Percentiles rank a stretch among this genome's conserved stretches.
Conservation (phyloP, 1,284 basidiomycete species). For the Fomes fomentarius region DNA sequence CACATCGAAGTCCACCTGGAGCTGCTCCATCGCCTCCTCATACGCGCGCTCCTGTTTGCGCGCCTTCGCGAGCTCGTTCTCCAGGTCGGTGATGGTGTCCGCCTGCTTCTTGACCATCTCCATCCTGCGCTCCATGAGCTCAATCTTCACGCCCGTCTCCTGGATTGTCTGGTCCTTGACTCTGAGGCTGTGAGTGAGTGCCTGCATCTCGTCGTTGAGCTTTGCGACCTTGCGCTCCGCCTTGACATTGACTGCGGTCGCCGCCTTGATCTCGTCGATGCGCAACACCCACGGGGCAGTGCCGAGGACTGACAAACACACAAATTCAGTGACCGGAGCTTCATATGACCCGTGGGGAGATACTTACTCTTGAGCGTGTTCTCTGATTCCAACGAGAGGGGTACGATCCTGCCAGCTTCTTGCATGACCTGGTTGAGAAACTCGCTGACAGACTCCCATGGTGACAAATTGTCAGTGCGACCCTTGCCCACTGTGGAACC, state of each 20-base stretch:
- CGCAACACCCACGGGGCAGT: constrained; percentile 88
- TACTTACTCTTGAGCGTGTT: constrained; percentile 77
- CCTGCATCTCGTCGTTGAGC: constrained; percentile 88
- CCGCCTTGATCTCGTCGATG: constrained; percentile 86
- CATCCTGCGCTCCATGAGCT: constrained; percentile 91
- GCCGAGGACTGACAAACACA: constrained; percentile 59
- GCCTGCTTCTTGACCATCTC: constrained; percentile 89
- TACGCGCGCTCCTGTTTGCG: constrained; percentile 88
- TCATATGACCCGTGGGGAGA: neutral
- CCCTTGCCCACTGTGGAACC: constrained; percentile 72
- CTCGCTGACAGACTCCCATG: constrained; percentile 79
- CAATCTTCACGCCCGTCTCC: constrained; percentile 90
- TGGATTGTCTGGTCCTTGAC: constrained; percentile 89
- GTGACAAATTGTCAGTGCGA: constrained; percentile 61
- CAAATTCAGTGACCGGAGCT: constrained; percentile 9
- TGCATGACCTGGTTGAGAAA: constrained; percentile 71
- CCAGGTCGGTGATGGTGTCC: constrained; percentile 82
- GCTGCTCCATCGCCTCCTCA: constrained; percentile 90
- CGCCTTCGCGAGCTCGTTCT: constrained; percentile 78
- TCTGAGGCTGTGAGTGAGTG: constrained; percentile 82
- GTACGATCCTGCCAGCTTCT: constrained; percentile 72
- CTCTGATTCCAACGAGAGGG: constrained; percentile 72
- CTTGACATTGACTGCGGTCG: constrained; percentile 85
- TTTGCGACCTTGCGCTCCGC: constrained; percentile 87
- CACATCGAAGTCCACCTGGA: constrained; percentile 87